phyloP scores from a whole-genome alignment of 352 stramenopile species.

The Globisporangium lucens region DNA sequence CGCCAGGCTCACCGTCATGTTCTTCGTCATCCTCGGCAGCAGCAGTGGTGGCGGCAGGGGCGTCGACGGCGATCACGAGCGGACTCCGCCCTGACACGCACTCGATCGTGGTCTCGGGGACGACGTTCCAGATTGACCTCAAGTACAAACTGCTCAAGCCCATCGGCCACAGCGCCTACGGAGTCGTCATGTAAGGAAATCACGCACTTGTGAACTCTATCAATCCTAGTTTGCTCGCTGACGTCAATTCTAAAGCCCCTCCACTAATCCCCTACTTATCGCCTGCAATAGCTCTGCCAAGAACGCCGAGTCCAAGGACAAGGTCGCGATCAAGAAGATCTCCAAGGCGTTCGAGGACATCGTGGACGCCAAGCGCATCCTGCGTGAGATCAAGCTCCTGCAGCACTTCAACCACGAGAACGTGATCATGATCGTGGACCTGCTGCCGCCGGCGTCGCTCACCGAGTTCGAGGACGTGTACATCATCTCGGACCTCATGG shows the following conservation, averaged over 20 bases:
- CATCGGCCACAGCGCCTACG: constrained; percentile 94
- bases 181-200: constrained; percentile 88
- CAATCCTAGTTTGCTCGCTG: neutral
- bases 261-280: neutral
- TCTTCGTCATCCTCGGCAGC: neutral
- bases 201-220: neutral
- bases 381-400: constrained; percentile 95
- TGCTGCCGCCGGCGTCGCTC: constrained; percentile 91
- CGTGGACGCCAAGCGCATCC: constrained; percentile 98
- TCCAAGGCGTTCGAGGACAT: constrained; percentile 95
- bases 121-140: constrained; percentile 89
- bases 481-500: constrained; percentile 98
- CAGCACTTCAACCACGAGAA: constrained; percentile 94
- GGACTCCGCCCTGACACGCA: constrained; percentile 55
- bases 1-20: neutral
- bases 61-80: constrained; percentile 13
- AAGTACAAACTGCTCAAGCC: constrained; percentile 95
- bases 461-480: constrained; percentile 97
- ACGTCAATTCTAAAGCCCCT: neutral
- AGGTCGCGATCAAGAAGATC: constrained; percentile 89
- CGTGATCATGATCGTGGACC: constrained; percentile 94
- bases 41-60: neutral
- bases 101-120: constrained; percentile 83
- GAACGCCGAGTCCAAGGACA: constrained; percentile 78
- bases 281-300: constrained; percentile 57